Base-by-base conservation (phyloP, 2,329 filamentous ascomycete species). In the Colletotrichum salicis region DNA sequence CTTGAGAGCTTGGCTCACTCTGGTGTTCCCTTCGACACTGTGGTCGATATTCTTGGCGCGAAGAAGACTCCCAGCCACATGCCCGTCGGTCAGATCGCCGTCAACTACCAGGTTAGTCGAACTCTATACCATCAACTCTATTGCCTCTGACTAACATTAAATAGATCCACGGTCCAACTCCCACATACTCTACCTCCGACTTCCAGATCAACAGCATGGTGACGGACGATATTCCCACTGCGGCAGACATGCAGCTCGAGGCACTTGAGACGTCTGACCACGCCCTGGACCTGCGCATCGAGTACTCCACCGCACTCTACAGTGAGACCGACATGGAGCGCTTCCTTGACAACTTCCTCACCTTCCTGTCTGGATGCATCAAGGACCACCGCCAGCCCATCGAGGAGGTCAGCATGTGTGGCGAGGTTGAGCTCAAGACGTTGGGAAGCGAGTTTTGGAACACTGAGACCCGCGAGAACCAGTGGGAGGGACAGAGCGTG, bases 331-430 rank as follows among this genome's bases (percentile, higher is more conserved):
- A 76, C 57, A 78, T 78, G 76, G 74, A 75, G 45, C 74, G 75
- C n/a, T 78, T 78, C 74, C 65, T 78, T 31, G 75, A 78, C 59
- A 76, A 77, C 67, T 76, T 78, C 63, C 67, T 75, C 33, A 71
- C 75, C 19, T 79, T 78, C 74, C 64, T 78, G 15, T 54, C 74
- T n/a, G 75, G 73, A 59, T 76, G 67, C 66, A 76, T 76, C 66
- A 74, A 73, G 52, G 76, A 77, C 68, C 75, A 77, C 63, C 76
- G 76, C 63, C 76, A 77, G 57, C 76, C 76, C 15, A 71, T 77
- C 24, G 72, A 75, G 13, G 74, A 78, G 67, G 71, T 78, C 45
- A 63, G 60, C 64, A 74, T 78, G 74, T 74, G 73, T 52, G 76
- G 76, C 13, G 69, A 69, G 6, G 71, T 75, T 22, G 76, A 78